phyloP scores from a whole-genome alignment of 208 protist genomes.

The Borovskyia barvae region DNA sequence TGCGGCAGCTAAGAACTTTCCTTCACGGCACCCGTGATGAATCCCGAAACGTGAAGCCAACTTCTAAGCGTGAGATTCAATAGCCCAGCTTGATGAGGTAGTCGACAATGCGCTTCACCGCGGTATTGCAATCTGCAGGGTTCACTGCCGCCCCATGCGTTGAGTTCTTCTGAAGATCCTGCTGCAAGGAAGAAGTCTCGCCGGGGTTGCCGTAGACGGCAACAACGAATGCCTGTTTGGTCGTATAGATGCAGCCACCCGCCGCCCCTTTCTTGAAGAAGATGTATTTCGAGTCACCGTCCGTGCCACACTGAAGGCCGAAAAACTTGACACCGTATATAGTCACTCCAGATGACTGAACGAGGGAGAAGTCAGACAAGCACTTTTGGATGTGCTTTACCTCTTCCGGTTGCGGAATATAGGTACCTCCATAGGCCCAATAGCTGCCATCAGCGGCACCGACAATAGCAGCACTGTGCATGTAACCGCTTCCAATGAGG shows the following conservation, averaged over 20 bases:
- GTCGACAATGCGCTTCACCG: slow-evolving; percentile 84
- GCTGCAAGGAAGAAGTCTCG: slow-evolving; percentile 48
- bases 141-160: slow-evolving; percentile 57
- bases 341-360: slow-evolving; percentile 71
- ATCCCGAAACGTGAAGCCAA: too few relatives aligned
- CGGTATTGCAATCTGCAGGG: slow-evolving; percentile 81
- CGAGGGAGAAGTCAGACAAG: slow-evolving; percentile 54
- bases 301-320: slow-evolving; percentile 67
- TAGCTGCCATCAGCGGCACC: slow-evolving; percentile 82
- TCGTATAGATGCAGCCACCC: slow-evolving; percentile 84
- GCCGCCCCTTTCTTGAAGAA: slow-evolving; percentile 88
- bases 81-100: slow-evolving; percentile 87
- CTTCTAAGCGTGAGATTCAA: too few relatives aligned
- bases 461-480: slow-evolving; percentile 88
- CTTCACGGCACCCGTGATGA: too few relatives aligned
- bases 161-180: slow-evolving; percentile 50
- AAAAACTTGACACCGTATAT: slow-evolving; percentile 89
- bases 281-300: slow-evolving; percentile 78
- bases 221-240: slow-evolving; percentile 80
- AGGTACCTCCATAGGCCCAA: slow-evolving; percentile 85
- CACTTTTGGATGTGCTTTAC: slow-evolving; percentile 78
- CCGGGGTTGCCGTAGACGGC: slow-evolving; percentile 82
- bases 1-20: too few relatives aligned
- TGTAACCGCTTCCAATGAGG: slow-evolving; percentile 82
- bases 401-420: slow-evolving; percentile 85